A percentile compares a stretch with the other conserved stretches of the same genome.
These are phyloP conservation scores for Pelargonium myrrhifolium DNA, from an alignment of 441 rosid genomes.

Conservation along the genomic window DNA sequence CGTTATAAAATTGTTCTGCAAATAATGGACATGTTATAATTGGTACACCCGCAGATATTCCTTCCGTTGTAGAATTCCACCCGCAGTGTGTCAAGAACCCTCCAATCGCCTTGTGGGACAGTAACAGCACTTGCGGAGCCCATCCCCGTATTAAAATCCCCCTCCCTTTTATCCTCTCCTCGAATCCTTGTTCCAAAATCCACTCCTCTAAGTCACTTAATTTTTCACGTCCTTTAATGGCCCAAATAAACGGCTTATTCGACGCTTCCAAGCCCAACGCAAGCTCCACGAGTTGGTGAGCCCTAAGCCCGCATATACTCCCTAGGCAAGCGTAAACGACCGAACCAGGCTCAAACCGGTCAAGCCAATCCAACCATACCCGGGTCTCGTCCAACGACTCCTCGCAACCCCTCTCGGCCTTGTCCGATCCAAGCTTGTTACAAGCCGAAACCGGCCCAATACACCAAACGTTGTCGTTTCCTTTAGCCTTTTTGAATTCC, in stretches of 20 bases:
- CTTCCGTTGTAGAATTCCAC: constrained; percentile 33
- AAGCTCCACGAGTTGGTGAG: constrained; percentile 28
- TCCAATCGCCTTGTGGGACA: constrained; percentile 41
- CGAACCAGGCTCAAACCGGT: constrained; percentile 18
- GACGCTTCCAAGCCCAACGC: constrained; percentile 36
- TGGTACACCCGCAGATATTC: constrained; percentile 23
- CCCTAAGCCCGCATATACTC: constrained; percentile 19
- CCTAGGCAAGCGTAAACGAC: constrained; percentile 38
- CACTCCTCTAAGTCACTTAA: constrained; percentile 31
- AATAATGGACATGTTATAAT: constrained; percentile 42
- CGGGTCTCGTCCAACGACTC: constrained; percentile 13
- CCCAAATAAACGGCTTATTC: constrained; percentile 46
- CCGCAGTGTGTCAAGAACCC: constrained; percentile 37
- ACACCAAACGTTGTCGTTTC: constrained; percentile 25
- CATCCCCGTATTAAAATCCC: constrained; percentile 47
- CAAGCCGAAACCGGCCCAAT: constrained; percentile 36
- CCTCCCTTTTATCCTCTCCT: constrained; percentile 17
- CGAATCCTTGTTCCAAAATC: constrained; percentile 29
- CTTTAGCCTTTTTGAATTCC: constrained; percentile 17
- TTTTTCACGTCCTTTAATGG: constrained; percentile 21
- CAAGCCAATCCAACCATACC: constrained; percentile 28
- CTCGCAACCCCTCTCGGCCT: constrained; percentile 28
- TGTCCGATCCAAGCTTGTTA: constrained; percentile 24
- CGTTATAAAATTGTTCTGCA: constrained; percentile 36
- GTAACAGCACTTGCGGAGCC: constrained; percentile 50